These are phyloP conservation scores for Eucalyptus polybractea DNA, from an alignment of 345 rosid genomes.

Conservation along the genomic window DNA sequence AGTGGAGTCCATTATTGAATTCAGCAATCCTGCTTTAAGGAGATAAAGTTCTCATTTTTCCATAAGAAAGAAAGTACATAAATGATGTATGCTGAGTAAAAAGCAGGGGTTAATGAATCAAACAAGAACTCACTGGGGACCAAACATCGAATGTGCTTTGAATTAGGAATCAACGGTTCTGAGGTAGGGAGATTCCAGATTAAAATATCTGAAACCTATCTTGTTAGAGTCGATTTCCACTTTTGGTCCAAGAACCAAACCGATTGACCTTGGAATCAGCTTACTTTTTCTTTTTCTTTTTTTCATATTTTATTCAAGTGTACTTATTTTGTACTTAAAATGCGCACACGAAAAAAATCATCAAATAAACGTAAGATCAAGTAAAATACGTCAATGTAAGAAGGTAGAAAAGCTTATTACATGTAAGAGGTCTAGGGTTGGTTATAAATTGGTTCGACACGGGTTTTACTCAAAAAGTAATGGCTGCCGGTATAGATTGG, in stretches of 20 bases:
- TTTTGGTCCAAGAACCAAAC: neutral
- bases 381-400: neutral
- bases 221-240: neutral
- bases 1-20: neutral
- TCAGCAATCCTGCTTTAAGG: neutral
- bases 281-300: neutral
- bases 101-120: neutral
- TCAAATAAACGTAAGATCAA: neutral
- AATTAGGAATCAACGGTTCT: neutral
- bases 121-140: neutral
- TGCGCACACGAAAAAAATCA: neutral
- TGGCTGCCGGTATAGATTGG: neutral
- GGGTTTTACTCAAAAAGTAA: neutral
- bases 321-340: neutral
- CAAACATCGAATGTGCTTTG: neutral
- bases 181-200: neutral
- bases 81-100: neutral
- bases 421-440: neutral
- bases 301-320: neutral
- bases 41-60: neutral
- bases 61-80: neutral
- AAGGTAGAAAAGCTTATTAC: neutral
- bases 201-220: neutral
- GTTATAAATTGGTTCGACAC: neutral
- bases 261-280: neutral